phyloP scores from a whole-genome alignment of 352 stramenopile species.

The Saprolegnia diclina region DNA sequence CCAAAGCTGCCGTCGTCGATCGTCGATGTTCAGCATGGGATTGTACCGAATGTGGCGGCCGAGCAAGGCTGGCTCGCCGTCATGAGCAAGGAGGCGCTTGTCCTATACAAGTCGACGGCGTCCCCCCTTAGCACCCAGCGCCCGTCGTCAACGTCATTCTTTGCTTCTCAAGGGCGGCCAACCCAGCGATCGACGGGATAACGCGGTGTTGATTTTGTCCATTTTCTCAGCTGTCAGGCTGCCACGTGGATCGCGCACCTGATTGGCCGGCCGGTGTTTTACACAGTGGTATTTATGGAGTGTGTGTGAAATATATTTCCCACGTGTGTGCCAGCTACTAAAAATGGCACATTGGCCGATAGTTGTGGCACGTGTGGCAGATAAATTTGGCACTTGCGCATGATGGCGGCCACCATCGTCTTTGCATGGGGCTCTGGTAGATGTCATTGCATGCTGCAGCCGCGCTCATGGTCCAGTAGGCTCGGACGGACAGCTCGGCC shows the following conservation, averaged over 20 bases:
- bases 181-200: no score
- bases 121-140: neutral
- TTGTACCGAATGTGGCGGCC: neutral
- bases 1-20: neutral
- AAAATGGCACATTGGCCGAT: no score
- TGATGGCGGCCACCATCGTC: slow-evolving; percentile 9
- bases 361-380: no score
- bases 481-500: slow-evolving; percentile 55
- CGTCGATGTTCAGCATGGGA: slow-evolving; percentile 17
- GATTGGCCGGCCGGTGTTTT: no score
- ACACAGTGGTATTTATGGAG: no score
- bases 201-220: no score
- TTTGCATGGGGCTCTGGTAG: slow-evolving; percentile 59
- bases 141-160: slow-evolving; percentile 26
- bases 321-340: no score
- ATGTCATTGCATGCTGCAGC: neutral
- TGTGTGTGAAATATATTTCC: no score
- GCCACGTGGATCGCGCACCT: no score
- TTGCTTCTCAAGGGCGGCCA: no score
- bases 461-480: slow-evolving; percentile 32
- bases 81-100: slow-evolving; percentile 7
- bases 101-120: slow-evolving; percentile 7
- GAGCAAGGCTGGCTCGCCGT: neutral
- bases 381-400: no score
- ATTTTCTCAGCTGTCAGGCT: no score